Evolutionary conservation across 345 rosid genomes (phyloP).

Genomic region (Reutealis trisperma): DNA sequence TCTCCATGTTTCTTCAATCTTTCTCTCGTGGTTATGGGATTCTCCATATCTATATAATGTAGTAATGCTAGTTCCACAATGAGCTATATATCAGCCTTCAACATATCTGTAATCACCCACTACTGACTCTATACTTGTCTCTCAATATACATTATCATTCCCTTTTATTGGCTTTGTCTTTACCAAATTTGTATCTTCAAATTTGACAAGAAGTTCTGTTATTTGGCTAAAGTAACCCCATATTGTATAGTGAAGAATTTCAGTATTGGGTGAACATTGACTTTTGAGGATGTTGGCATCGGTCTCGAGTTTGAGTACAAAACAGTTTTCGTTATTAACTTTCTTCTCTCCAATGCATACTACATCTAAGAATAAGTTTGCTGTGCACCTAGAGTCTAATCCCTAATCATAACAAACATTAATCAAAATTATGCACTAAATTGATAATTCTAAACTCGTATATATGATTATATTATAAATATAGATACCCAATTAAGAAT

Average conservation of each 20-base stretch:
- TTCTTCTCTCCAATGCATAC: conserved; percentile 65
- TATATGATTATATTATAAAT: too few relatives aligned
- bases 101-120: conserved; percentile 66
- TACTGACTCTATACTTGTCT: conserved; percentile 67
- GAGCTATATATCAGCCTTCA: conserved; percentile 74
- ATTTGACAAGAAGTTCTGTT: conserved; percentile 67
- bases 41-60: conserved; percentile 69
- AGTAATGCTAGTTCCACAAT: conserved; percentile 62
- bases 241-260: conserved; percentile 72
- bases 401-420: conserved; percentile 44
- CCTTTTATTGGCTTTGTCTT: conserved; percentile 55
- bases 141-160: conserved; percentile 61
- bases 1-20: conserved; percentile 84
- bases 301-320: conserved; percentile 73
- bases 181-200: conserved; percentile 74
- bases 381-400: conserved; percentile 80
- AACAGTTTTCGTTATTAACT: conserved; percentile 59
- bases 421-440: too few relatives aligned
- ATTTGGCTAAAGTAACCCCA: conserved; percentile 96
- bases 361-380: conserved; percentile 72
- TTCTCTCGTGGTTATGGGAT: conserved; percentile 60
- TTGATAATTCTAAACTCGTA: too few relatives aligned
- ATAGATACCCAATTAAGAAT: too few relatives aligned
- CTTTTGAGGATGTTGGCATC: conserved; percentile 47
- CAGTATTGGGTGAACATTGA: conserved; percentile 69